Evolutionary conservation across 495 filamentous ascomycete species (phyloP).

Genomic region (Podospora sp.): DNA sequence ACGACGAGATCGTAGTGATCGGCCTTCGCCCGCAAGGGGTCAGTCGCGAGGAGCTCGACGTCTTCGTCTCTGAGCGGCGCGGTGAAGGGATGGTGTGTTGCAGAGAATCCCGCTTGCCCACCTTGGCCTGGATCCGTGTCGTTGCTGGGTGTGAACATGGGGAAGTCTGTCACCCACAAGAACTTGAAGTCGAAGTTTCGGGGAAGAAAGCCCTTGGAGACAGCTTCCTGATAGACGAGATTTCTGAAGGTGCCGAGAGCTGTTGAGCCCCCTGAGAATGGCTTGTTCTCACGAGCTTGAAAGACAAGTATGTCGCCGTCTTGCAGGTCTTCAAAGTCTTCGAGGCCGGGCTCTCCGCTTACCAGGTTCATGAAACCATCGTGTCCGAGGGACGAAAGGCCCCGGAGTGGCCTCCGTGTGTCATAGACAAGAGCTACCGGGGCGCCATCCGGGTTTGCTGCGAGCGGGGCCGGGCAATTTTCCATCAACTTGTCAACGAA

Average conservation of each 20-base stretch:
- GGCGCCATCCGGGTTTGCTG: constrained; percentile 65
- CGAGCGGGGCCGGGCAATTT: constrained; percentile 61
- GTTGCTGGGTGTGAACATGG: constrained; percentile 77
- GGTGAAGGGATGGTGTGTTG: constrained; percentile 97
- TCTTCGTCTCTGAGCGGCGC: constrained; percentile 74
- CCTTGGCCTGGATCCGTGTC: constrained; percentile 79
- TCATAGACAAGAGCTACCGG: constrained; percentile 79
- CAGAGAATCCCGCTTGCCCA: constrained; percentile 74
- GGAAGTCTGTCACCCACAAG: constrained; percentile 87
- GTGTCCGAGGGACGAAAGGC: constrained; percentile 74
- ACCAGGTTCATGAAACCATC: constrained; percentile 61
- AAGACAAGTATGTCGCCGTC: constrained; percentile 78
- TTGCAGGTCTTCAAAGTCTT: constrained; percentile 25
- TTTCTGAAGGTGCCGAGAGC: constrained; percentile 75
- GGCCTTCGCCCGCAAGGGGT: constrained; percentile 70
- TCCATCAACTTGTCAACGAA: constrained; percentile 73
- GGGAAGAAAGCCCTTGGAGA: constrained; percentile 59
- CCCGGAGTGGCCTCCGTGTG: constrained; percentile 66
- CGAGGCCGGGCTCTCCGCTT: constrained; percentile 19
- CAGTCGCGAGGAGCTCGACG: constrained; percentile 69
- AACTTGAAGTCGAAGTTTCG: constrained; percentile 62
- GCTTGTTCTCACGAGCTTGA: constrained; percentile 69
- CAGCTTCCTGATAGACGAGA: constrained; percentile 67
- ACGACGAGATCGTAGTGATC: constrained; percentile 96
- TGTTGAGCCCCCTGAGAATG: constrained; percentile 72